Evolutionary conservation across 331 rosid genomes (phyloP).

Genomic region (Stylosanthes scabra): DNA sequence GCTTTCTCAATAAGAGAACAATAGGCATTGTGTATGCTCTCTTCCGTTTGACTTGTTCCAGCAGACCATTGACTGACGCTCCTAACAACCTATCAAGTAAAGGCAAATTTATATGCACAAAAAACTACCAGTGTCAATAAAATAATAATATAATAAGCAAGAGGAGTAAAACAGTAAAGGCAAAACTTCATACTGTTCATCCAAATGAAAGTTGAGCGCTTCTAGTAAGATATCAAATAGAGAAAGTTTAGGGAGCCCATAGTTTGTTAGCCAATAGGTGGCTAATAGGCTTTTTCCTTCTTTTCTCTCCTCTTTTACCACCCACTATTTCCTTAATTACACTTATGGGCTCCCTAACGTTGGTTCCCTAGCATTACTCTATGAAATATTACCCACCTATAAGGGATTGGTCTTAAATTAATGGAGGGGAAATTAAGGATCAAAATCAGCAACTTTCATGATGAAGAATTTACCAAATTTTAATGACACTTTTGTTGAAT

Average conservation of each 20-base stretch:
- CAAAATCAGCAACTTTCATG: slow-evolving; percentile 15
- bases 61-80: slow-evolving; percentile 99
- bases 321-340: no score
- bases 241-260: no score
- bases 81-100: slow-evolving; percentile 80
- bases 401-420: slow-evolving; percentile 10
- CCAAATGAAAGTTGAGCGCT: slow-evolving; percentile 17
- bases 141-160: slow-evolving; percentile 22
- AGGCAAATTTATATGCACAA: slow-evolving; percentile 26
- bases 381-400: slow-evolving; percentile 16
- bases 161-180: slow-evolving; percentile 3
- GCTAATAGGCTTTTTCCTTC: no score
- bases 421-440: neutral
- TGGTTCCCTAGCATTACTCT: no score
- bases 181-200: slow-evolving; percentile 26
- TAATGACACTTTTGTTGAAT: slow-evolving; percentile 27
- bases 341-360: no score
- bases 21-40: slow-evolving; percentile 94
- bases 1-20: slow-evolving; percentile 95
- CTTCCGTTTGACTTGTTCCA: slow-evolving; percentile 96
- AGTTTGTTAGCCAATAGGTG: no score
- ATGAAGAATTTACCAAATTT: slow-evolving; percentile 15
- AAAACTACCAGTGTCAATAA: slow-evolving; percentile 27
- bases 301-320: no score
- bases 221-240: slow-evolving; percentile 29